Evolutionary conservation across 305 asterid species (phyloP), one percentile per base, ranked within the genome.

Genomic region (Fraxinus baroniana): DNA sequence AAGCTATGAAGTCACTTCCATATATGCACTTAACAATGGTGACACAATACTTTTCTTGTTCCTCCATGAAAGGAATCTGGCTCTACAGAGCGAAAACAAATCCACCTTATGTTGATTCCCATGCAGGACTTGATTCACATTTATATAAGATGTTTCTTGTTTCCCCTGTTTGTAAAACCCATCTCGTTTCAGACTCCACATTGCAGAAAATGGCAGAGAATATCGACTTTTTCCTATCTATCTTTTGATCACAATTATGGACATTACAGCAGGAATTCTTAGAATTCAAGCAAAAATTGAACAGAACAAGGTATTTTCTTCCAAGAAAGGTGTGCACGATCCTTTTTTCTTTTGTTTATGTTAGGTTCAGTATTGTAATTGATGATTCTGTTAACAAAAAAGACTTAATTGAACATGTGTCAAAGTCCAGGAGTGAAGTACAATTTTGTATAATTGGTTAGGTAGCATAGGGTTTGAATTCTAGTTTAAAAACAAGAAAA

Each of bases 211-310:
- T 94, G 98, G 91, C 87, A 18, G 91, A 80, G 83, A 84, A 86
- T 78, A 18, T 83, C 4, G 88, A 86, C 52, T 85, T 89, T 81
- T 89, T 81, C 87, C 93, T 28, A 88, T 88, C 0, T 91, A 94
- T 79, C 82, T 92, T 75, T n/a, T 87, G 41, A 84, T 95, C 92
- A 87, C 94, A 86, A 84, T 81, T 72, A 18, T 94, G 87, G 99
- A 94, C 81, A 84, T 94, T 70, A 78, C 77, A 36, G 99, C 98
- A 0, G 99, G 96, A 33, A 79, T 94, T 83, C 97, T 95, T 4
- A 95, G 98, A 20, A 95, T 95, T 78, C 87, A 94, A 85, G 99
- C 94, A 9, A 97, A 95, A 88, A 90, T 93, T 60, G 97, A 93
- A 18, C 93, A 92, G 78, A 94, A 92, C 84, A 93, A 93, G 97